Conservation (phyloP, 176 grass and related monocot species). For the Chrysopogon serrulatus region DNA sequence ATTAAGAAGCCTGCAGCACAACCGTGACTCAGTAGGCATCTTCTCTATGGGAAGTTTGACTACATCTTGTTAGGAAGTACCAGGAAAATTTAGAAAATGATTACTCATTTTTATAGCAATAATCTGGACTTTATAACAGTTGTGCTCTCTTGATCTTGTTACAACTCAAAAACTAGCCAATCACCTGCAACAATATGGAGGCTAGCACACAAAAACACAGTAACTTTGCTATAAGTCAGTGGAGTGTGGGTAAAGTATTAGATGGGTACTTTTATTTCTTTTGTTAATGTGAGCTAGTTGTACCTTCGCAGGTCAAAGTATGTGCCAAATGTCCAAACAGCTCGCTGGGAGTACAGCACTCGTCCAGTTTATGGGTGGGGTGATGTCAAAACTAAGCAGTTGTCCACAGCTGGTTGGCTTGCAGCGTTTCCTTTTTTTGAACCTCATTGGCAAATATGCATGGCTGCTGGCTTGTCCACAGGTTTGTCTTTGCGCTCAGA, state of each 20-base stretch:
- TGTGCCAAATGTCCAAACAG: slow-evolving; percentile 88
- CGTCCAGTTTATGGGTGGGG: slow-evolving; percentile 92
- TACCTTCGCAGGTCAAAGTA: slow-evolving; percentile 70
- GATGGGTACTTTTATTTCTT: background rate
- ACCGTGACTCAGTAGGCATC: background rate
- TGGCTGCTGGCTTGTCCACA: slow-evolving; percentile 89
- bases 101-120: background rate
- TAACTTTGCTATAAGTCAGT: background rate
- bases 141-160: background rate
- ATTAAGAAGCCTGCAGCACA: background rate
- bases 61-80: background rate
- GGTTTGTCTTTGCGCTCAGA: slow-evolving; percentile 48
- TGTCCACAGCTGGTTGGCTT: slow-evolving; percentile 90
- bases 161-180: background rate
- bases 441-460: slow-evolving; percentile 98
- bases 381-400: slow-evolving; percentile 71
- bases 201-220: background rate
- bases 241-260: background rate
- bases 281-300: slow-evolving; percentile 6
- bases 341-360: slow-evolving; percentile 89
- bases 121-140: background rate
- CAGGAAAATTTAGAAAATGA: background rate
- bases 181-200: background rate
- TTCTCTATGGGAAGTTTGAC: background rate
- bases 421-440: slow-evolving; percentile 96